Conservation (phyloP, 805 yeast species). For the Starmerella khaoyaiensis region DNA sequence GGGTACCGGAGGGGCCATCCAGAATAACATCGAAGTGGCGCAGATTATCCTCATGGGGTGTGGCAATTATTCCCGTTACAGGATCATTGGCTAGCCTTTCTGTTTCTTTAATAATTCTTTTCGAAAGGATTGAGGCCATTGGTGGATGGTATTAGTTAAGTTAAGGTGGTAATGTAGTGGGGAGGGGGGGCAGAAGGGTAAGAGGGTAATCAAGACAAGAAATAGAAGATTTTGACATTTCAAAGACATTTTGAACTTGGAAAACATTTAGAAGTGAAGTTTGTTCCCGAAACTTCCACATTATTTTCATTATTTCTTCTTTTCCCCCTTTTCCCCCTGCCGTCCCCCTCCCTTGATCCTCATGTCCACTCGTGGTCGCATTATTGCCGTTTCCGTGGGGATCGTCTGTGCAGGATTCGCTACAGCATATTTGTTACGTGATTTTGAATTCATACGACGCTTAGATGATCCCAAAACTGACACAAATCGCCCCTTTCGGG, state of each 20-base stretch:
- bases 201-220: no score
- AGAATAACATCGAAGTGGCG: conserved; percentile 86
- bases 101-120: conserved; percentile 92
- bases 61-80: conserved; percentile 88
- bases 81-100: conserved; percentile 87
- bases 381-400: conserved; percentile 24
- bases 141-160: conserved; percentile 1
- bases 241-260: no score
- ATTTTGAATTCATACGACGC: conserved; percentile 25
- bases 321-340: no score
- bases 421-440: conserved; percentile 22
- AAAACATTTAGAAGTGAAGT: no score
- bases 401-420: conserved; percentile 21
- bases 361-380: conserved; percentile 25
- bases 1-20: conserved; percentile 83
- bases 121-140: conserved; percentile 43
- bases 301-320: no score
- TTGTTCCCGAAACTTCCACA: no score
- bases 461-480: conserved; percentile 24
- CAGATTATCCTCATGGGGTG: conserved; percentile 86
- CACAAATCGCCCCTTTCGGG: conserved; percentile 22
- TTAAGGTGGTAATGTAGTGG: neutral
- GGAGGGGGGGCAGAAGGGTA: neutral
- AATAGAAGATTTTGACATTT: no score
- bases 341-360: no score